Percentiles rank a stretch among this genome's conserved stretches.
Conservation (phyloP, 2,329 filamentous ascomycete species). For the Lasiodiplodia gonubiensis region DNA sequence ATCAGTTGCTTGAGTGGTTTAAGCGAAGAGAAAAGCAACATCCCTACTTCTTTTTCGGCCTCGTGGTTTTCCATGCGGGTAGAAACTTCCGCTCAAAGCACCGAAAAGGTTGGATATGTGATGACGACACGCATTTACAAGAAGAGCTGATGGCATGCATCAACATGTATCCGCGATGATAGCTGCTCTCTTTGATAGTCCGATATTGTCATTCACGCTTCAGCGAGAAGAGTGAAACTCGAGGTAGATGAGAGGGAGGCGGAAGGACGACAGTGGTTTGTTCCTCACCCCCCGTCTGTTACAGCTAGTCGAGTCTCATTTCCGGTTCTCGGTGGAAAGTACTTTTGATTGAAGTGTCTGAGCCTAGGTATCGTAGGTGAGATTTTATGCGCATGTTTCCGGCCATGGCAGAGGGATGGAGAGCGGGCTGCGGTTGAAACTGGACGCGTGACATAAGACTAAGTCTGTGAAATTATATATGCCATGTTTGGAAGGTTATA, state of each 20-base stretch:
- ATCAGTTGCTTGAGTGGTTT: too few species aligned
- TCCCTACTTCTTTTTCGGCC: neutral
- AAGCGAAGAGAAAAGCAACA: too few species aligned
- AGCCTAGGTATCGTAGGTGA: too few species aligned
- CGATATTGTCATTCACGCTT: neutral
- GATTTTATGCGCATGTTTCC: neutral
- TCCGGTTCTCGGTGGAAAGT: too few species aligned
- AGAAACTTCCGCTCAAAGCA: neutral
- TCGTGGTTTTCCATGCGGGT: neutral
- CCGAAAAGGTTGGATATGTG: neutral
- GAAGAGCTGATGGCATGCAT: neutral
- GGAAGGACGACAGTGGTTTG: neutral
- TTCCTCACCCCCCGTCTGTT: too few species aligned
- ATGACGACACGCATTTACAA: neutral
- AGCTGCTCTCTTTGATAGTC: neutral
- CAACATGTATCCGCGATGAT: neutral
- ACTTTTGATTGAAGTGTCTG: too few species aligned
- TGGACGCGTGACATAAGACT: neutral
- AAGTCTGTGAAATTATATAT: too few species aligned
- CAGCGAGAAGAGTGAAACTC: too few species aligned
- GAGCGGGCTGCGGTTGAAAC: neutral
- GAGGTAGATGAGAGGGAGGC: neutral
- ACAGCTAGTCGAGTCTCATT: too few species aligned
- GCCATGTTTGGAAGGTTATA: too few species aligned
- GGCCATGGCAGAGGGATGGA: neutral